Evolutionary conservation across 306 rosid species (phyloP).

Genomic region (Comarum palustre): DNA sequence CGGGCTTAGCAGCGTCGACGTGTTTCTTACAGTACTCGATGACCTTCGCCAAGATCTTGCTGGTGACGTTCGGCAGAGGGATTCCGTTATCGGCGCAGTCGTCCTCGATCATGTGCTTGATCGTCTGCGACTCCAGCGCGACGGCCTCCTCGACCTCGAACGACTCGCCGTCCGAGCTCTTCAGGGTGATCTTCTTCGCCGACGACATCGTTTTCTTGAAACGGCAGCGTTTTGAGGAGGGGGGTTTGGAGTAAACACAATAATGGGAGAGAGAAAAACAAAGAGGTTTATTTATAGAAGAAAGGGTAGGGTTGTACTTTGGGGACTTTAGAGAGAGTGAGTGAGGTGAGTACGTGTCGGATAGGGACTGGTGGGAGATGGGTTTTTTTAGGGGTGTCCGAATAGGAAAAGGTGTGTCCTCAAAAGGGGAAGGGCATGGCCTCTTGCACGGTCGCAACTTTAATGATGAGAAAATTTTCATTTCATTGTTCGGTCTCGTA

Average conservation of each 20-base stretch:
- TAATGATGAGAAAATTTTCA: too few species aligned
- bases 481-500: too few species aligned
- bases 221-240: slow-evolving; percentile 3
- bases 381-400: background rate
- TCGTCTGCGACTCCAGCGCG: slow-evolving; percentile 74
- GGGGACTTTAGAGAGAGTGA: background rate
- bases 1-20: slow-evolving; percentile 41
- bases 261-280: background rate
- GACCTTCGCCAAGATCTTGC: slow-evolving; percentile 75
- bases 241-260: background rate
- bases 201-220: slow-evolving; percentile 25
- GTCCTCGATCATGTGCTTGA: slow-evolving; percentile 73
- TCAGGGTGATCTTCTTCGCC: slow-evolving; percentile 52
- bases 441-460: too few species aligned
- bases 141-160: slow-evolving; percentile 72
- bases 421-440: background rate
- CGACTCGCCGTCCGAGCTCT: slow-evolving; percentile 70
- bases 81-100: slow-evolving; percentile 60
- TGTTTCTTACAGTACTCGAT: slow-evolving; percentile 78
- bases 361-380: background rate
- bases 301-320: background rate
- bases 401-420: background rate
- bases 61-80: slow-evolving; percentile 73
- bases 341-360: background rate
- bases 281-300: background rate